These are phyloP conservation scores for Pythium phragmitis DNA, from an alignment of 352 stramenopile genomes.

Conservation along the genomic window DNA sequence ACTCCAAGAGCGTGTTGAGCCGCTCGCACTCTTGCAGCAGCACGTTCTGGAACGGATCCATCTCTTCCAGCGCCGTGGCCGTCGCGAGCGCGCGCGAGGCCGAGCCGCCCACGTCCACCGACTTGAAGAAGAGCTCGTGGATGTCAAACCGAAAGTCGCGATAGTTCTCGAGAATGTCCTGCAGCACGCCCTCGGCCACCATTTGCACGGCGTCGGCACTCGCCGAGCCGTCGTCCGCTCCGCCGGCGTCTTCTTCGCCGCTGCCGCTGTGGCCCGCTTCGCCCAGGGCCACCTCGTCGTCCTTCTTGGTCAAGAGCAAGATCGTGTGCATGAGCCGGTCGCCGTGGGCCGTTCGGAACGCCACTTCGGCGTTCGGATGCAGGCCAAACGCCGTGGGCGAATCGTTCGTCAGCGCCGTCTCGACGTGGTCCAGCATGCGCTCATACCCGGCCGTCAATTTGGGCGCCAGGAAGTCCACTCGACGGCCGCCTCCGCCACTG, in stretches of 20 bases:
- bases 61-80: constrained; percentile 54
- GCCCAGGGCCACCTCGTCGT: constrained; percentile 29
- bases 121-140: constrained; percentile 76
- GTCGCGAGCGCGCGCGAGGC: constrained; percentile 21
- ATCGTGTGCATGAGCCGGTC: constrained; percentile 79
- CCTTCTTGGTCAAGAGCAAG: constrained; percentile 61
- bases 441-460: constrained; percentile 75
- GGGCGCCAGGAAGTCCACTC: constrained; percentile 65
- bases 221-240: constrained; percentile 29
- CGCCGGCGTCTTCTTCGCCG: constrained; percentile 1
- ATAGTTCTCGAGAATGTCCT: constrained; percentile 91
- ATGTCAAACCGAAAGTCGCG: constrained; percentile 84
- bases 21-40: constrained; percentile 89
- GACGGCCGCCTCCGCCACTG: constrained; percentile 25
- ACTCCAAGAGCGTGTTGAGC: constrained; percentile 82
- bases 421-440: constrained; percentile 88
- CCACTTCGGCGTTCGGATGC: constrained; percentile 93
- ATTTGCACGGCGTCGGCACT: constrained; percentile 68
- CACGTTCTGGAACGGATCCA: constrained; percentile 91
- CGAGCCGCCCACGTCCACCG: constrained; percentile 25
- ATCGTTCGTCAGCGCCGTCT: constrained; percentile 77
- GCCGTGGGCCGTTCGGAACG: constrained; percentile 86
- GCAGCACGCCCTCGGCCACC: constrained; percentile 80
- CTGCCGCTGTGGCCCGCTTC: background rate
- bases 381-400: constrained; percentile 88